Base-by-base conservation (phyloP, 2,329 filamentous ascomycete genomes). In the Thelonectria rubi region DNA sequence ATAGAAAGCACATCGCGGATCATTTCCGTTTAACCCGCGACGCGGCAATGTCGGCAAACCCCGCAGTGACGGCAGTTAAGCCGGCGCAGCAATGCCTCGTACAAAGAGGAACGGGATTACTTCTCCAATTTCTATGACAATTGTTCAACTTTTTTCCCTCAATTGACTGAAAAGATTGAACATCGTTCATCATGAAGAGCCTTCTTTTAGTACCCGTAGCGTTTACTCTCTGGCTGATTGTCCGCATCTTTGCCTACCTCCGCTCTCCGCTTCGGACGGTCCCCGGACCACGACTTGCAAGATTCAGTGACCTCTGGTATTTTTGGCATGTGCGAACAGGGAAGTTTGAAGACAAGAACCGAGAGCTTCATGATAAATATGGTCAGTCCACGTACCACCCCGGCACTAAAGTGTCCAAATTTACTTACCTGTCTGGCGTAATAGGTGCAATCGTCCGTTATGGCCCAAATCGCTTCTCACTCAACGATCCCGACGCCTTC, bases 381-480 rank as follows among this genome's bases (percentile, higher is more conserved):
- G 75, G 75, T 65, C 46, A 21, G 15, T 43, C 7, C 2, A 15
- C 5, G 1, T 1, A 2, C 0, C 4, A 1, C 11, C 18, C 2
- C n/a, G 1, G 26, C 3, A 45, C 10, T 2, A 26, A 17, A 7
- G 15, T 18, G 17, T 20, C 34, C 5, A 7, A 18, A n/a, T 40
- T 26, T 18, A 14, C 60, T 63, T n/a, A 62, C 24, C 26, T 30
- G 26, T 9, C 3, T 12, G 2, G 10, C 5, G 12, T 15, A 21
- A 15, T 5, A 67, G 66, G 66, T 0, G 62, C 74, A 0, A 70
- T 84, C n/a, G 76, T 84, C 0, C 79, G 82, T 0, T 77, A 84
- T 56, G 80, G 79, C 0, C 82, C 81, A 0, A 76, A 81, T 17
- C 77, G 82, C 8, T 84, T 82, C 56, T 82, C 78, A 37, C 73